These are phyloP conservation scores for Aureobasidium sp. DNA, from an alignment of 2,329 filamentous ascomycete species.

Conservation along the genomic window DNA sequence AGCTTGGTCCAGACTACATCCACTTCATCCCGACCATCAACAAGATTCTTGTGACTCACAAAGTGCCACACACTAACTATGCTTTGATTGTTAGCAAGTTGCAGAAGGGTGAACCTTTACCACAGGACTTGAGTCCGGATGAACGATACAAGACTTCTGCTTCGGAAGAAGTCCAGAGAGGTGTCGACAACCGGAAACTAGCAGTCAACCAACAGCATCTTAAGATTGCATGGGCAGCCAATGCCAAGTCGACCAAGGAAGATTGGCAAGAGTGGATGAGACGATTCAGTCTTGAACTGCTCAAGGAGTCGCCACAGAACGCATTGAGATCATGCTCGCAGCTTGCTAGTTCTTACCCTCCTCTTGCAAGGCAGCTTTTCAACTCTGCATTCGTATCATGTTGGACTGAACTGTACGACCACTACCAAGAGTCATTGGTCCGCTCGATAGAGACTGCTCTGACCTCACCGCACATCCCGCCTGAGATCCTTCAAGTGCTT, in stretches of 20 bases:
- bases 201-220: constrained; percentile 97
- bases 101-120: constrained; percentile 89
- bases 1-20: constrained; percentile 88
- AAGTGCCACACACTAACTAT: constrained; percentile 89
- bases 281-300: constrained; percentile 86
- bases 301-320: constrained; percentile 94
- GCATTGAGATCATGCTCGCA: constrained; percentile 88
- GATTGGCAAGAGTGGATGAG: constrained; percentile 99
- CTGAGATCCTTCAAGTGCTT: constrained; percentile 87
- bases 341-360: constrained; percentile 83
- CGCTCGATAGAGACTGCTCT: constrained; percentile 93
- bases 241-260: constrained; percentile 92
- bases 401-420: constrained; percentile 95
- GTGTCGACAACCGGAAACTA: constrained; percentile 85
- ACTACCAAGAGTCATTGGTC: constrained; percentile 94
- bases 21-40: constrained; percentile 93
- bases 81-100: constrained; percentile 87
- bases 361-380: constrained; percentile 87
- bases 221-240: constrained; percentile 94
- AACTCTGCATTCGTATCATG: constrained; percentile 98
- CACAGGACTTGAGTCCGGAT: constrained; percentile 86
- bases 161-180: constrained; percentile 71
- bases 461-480: constrained; percentile 89
- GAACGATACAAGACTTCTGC: constrained; percentile 62
- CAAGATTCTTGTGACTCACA: constrained; percentile 69